phyloP scores from a whole-genome alignment of 169 alveolate species.

The Plasmodium gallinaceum region DNA sequence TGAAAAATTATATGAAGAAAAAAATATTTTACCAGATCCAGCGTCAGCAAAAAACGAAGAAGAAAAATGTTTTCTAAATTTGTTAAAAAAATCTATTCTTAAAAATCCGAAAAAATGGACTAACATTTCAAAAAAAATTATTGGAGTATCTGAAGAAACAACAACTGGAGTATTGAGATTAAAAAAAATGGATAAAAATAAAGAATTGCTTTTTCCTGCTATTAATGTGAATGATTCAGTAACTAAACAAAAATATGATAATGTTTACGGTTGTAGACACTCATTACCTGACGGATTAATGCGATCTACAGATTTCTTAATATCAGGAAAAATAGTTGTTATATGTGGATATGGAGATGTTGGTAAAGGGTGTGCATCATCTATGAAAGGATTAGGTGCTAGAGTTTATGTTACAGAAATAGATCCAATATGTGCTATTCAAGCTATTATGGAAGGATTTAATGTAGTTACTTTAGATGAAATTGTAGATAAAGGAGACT shows the following conservation, averaged over 20 bases:
- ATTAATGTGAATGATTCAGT: slow-evolving; percentile 97
- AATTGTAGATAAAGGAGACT: slow-evolving; percentile 94
- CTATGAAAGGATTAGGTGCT: slow-evolving; percentile 98
- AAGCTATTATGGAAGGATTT: slow-evolving; percentile 98
- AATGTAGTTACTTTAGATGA: slow-evolving; percentile 94
- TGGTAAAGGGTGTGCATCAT: slow-evolving; percentile 99
- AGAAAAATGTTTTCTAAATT: slow-evolving; percentile 82
- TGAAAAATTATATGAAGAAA: slow-evolving; percentile 84
- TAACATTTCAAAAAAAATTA: slow-evolving; percentile 89
- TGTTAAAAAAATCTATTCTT: slow-evolving; percentile 89
- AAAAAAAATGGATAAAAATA: slow-evolving; percentile 90
- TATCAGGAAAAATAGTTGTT: slow-evolving; percentile 97
- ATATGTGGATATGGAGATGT: slow-evolving; percentile 99
- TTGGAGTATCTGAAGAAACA: slow-evolving; percentile 99
- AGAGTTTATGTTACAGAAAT: slow-evolving; percentile 97
- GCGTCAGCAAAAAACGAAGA: slow-evolving; percentile 82
- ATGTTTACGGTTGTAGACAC: slow-evolving; percentile 98
- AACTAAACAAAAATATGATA: slow-evolving; percentile 98
- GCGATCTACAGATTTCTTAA: slow-evolving; percentile 98
- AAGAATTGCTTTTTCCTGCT: slow-evolving; percentile 95
- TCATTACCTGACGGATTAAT: slow-evolving; percentile 97
- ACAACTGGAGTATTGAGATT: slow-evolving; percentile 98
- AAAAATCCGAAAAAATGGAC: slow-evolving; percentile 93
- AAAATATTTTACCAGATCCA: slow-evolving; percentile 79
- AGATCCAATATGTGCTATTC: slow-evolving; percentile 99